These are phyloP conservation scores for Sordariomycetes sp. DNA, from an alignment of 2,329 filamentous ascomycete species.

Conservation along the genomic window DNA sequence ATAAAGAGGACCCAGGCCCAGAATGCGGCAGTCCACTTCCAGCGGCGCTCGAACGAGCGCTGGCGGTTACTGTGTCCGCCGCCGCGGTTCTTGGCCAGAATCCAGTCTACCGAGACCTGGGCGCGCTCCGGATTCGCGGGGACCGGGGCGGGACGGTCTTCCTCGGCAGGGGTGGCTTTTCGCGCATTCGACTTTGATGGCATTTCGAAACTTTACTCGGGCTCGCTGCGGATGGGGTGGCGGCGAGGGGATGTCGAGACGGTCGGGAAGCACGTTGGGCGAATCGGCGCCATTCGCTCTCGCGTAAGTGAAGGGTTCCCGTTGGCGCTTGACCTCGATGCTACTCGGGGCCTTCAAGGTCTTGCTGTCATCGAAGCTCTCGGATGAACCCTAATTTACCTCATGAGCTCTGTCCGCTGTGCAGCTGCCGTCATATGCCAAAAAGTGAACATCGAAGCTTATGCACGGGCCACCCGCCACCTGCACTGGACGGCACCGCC, in stretches of 20 bases:
- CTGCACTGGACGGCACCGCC: too few relatives aligned
- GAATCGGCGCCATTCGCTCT: not conserved
- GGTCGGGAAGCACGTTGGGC: not conserved
- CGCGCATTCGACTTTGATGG: not conserved
- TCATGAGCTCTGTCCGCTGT: not conserved
- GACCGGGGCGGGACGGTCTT: not conserved
- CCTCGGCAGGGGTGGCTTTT: not conserved
- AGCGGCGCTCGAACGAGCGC: constrained; percentile 32
- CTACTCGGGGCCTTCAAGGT: not conserved
- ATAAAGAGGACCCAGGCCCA: constrained; percentile 59
- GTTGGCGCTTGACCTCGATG: not conserved
- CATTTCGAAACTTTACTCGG: not conserved
- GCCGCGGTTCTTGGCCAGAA: constrained; percentile 1
- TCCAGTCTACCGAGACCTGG: not conserved
- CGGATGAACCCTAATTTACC: not conserved
- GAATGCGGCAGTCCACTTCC: constrained; percentile 49
- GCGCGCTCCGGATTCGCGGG: not conserved
- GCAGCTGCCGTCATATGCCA: not conserved
- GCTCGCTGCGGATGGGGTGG: not conserved
- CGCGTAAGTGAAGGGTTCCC: not conserved
- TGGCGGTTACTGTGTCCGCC: not conserved
- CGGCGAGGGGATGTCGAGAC: not conserved
- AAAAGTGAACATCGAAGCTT: not conserved
- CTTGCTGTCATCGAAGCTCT: not conserved
- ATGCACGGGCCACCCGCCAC: not conserved